phyloP scores from a whole-genome alignment of 208 protist species.

The Borovskyia barvae region DNA sequence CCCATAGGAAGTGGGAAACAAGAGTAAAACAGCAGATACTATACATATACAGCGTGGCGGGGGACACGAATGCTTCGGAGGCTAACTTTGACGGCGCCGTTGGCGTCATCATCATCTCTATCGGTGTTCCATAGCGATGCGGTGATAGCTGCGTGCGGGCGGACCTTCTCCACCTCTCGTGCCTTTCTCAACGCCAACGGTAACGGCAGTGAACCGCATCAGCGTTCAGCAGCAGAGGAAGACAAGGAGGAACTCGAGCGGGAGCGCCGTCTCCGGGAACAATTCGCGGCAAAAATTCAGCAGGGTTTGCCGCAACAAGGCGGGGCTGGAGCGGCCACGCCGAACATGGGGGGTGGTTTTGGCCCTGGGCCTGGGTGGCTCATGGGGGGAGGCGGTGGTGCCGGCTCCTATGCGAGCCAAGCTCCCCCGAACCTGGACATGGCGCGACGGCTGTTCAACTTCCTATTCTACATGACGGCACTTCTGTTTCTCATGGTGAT shows the following conservation, averaged over 20 bases:
- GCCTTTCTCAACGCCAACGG: background rate
- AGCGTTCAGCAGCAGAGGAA: constrained; percentile 53
- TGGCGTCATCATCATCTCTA: background rate
- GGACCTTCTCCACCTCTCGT: constrained; percentile 9
- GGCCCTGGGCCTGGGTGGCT: constrained; percentile 5
- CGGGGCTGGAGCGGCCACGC: background rate
- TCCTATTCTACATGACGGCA: constrained; percentile 61
- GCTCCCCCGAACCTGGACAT: constrained; percentile 9
- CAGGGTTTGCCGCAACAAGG: constrained; percentile 37
- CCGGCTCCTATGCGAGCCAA: constrained; percentile 5
- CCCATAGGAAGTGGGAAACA: too few relatives aligned
- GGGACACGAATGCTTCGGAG: constrained; percentile 13
- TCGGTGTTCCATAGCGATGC: background rate
- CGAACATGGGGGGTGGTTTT: constrained; percentile 12
- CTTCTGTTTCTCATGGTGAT: constrained; percentile 52
- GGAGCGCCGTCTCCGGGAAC: constrained; percentile 67
- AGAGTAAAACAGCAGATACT: too few relatives aligned
- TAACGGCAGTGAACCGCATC: constrained; percentile 4
- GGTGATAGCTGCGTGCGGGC: background rate
- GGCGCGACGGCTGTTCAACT: constrained; percentile 35
- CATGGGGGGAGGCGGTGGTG: constrained; percentile 5
- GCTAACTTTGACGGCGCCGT: constrained; percentile 1
- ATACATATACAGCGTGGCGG: too few relatives aligned
- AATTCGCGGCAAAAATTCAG: constrained; percentile 76
- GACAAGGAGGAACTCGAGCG: constrained; percentile 82